Evolutionary conservation across 2,329 filamentous ascomycete species (phyloP).

Genomic region (Pyrenochaeta sp.): DNA sequence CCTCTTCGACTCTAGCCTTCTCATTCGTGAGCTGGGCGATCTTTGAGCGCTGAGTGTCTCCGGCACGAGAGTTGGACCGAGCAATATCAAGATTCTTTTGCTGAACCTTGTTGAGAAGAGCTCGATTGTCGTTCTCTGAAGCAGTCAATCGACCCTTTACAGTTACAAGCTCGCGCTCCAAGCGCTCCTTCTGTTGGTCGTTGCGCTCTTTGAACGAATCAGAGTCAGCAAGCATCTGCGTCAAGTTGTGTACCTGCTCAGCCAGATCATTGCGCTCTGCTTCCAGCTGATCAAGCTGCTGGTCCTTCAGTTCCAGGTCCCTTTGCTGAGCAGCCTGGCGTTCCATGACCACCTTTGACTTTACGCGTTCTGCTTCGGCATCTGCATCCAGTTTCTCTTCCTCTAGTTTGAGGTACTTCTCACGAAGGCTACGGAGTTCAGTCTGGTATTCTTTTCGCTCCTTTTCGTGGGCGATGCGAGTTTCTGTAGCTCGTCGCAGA

Average conservation of each 20-base stretch:
- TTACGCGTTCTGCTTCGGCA: conserved; percentile 77
- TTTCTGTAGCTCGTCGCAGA: conserved; percentile 83
- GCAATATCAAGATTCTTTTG: conserved; percentile 98
- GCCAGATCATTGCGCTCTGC: conserved; percentile 78
- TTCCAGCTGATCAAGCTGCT: conserved; percentile 80
- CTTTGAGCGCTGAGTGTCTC: conserved; percentile 81
- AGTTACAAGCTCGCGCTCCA: conserved; percentile 89
- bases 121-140: conserved; percentile 95
- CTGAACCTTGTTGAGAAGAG: conserved; percentile 94
- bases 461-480: conserved; percentile 78
- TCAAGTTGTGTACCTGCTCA: conserved; percentile 82
- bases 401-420: conserved; percentile 84
- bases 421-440: conserved; percentile 82
- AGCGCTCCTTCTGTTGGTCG: conserved; percentile 91
- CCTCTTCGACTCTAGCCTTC: conserved; percentile 82
- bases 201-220: conserved; percentile 88
- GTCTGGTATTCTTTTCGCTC: conserved; percentile 88
- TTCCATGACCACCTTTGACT: conserved; percentile 80
- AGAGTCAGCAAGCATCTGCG: conserved; percentile 85
- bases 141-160: conserved; percentile 88
- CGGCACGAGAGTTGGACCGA: conserved; percentile 83
- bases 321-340: conserved; percentile 77
- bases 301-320: conserved; percentile 81
- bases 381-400: conserved; percentile 86
- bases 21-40: conserved; percentile 80